Conservation (phyloP, 305 asterid genomes). For the Rubia balearica region DNA sequence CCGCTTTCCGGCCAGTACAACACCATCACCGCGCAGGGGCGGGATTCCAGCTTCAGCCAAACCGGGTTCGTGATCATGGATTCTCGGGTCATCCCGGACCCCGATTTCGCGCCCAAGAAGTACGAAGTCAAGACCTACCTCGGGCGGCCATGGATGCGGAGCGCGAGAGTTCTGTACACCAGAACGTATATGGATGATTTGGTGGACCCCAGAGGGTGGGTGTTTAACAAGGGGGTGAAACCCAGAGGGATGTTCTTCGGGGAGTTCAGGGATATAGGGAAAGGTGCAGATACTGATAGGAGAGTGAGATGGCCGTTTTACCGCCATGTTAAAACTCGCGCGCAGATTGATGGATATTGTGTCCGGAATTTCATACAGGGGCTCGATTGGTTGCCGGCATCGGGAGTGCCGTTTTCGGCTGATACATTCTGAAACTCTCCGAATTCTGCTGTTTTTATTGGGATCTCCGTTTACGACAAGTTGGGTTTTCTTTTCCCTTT, state of each 20-base stretch:
- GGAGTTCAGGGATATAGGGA: slow-evolving; percentile 48
- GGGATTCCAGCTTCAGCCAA: slow-evolving; percentile 38
- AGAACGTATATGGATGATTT: slow-evolving; percentile 48
- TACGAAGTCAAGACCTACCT: slow-evolving; percentile 36
- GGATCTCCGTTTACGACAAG: no score
- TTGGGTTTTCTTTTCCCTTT: no score
- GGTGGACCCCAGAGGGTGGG: slow-evolving; percentile 47
- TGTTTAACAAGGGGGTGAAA: no score
- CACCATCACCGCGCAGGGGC: slow-evolving; percentile 59
- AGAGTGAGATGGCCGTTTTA: slow-evolving; percentile 59
- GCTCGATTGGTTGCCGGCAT: slow-evolving; percentile 48
- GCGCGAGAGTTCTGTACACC: slow-evolving; percentile 4
- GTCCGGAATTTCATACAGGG: slow-evolving; percentile 51
- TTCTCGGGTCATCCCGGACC: no score
- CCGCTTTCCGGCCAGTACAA: slow-evolving; percentile 48
- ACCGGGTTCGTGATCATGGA: slow-evolving; percentile 19
- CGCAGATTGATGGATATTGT: slow-evolving; percentile 31
- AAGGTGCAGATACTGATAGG: slow-evolving; percentile 38
- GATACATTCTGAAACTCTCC: neutral
- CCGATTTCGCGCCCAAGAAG: slow-evolving; percentile 21
- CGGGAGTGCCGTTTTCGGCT: slow-evolving; percentile 15
- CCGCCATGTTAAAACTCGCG: slow-evolving; percentile 27
- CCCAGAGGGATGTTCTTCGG: slow-evolving; percentile 23
- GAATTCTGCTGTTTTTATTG: no score
- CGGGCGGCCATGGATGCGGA: slow-evolving; percentile 60